Percentiles rank a stretch among this genome's conserved stretches.
phyloP scores from a whole-genome alignment of 1,139 yeast species.

The Hanseniaspora uvarum region DNA sequence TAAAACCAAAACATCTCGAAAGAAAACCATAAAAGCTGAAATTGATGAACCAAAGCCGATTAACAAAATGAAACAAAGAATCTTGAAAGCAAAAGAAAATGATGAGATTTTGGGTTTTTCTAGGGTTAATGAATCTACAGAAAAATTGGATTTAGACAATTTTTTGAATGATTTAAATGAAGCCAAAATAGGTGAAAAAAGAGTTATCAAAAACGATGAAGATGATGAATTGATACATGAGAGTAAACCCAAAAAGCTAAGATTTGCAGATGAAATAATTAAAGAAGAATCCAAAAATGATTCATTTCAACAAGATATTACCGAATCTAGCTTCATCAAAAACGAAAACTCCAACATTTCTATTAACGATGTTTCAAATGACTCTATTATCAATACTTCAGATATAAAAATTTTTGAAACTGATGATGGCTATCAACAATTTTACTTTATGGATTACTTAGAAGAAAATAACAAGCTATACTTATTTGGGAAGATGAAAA shows the following conservation, averaged over 20 bases:
- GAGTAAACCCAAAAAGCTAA: constrained; percentile 1
- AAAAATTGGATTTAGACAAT: constrained; percentile 14
- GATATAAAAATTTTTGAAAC: background rate
- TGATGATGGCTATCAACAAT: constrained; percentile 31
- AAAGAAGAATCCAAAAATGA: background rate
- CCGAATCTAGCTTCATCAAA: background rate
- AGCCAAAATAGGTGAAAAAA: constrained; percentile 40
- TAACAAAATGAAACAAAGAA: constrained; percentile 16
- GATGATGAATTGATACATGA: constrained; percentile 19
- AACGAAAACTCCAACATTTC: background rate
- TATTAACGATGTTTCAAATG: background rate
- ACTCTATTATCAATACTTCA: background rate
- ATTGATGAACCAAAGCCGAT: constrained; percentile 26
- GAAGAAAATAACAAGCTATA: constrained; percentile 63
- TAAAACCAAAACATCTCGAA: constrained; percentile 24
- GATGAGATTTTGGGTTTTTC: background rate
- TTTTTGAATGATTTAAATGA: constrained; percentile 33
- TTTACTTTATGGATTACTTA: constrained; percentile 86
- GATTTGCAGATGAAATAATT: constrained; percentile 8
- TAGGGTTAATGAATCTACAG: background rate
- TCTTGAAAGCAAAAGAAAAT: constrained; percentile 13
- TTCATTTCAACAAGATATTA: background rate
- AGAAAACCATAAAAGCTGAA: constrained; percentile 38
- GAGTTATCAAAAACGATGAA: constrained; percentile 32
- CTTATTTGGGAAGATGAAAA: constrained; percentile 71